A percentile compares a stretch with the other conserved stretches of the same genome.
phyloP scores from a whole-genome alignment of 768 basidiomycete genomes.

The Daedaleopsis sinensis region DNA sequence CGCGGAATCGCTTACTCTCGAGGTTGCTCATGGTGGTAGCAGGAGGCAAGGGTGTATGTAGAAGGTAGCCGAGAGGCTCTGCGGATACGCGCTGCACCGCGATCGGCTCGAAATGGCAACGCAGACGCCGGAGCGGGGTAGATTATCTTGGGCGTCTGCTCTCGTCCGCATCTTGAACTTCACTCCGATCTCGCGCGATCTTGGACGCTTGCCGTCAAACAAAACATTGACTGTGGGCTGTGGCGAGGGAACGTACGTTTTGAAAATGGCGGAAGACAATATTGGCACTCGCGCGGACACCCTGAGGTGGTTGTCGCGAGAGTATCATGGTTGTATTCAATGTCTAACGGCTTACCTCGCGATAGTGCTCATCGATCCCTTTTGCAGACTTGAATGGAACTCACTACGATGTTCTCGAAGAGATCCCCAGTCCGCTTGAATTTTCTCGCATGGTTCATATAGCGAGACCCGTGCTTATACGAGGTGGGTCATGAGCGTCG shows the following conservation, averaged over 20 bases:
- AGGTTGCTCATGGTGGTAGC: conserved; percentile 73
- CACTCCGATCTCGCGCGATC: background rate
- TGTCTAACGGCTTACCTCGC: background rate
- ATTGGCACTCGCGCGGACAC: background rate
- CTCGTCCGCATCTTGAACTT: background rate
- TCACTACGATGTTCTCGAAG: conserved; percentile 49
- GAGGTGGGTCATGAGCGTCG: conserved; percentile 43
- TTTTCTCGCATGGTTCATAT: conserved; percentile 70
- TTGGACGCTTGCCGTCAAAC: background rate
- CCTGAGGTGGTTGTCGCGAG: conserved; percentile 11
- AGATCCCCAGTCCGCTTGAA: conserved; percentile 66
- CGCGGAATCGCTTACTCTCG: conserved; percentile 68
- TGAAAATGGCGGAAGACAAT: background rate
- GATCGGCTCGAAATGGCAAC: conserved; percentile 5
- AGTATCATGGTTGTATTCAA: conserved; percentile 10
- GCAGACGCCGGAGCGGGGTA: conserved; percentile 3
- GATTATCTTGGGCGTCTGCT: conserved; percentile 16
- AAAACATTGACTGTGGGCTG: too few relatives aligned
- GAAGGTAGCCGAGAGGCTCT: background rate
- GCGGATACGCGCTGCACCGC: conserved; percentile 18
- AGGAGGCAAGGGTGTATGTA: conserved; percentile 1
- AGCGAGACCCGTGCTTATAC: conserved; percentile 74
- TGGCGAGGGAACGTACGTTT: too few relatives aligned
- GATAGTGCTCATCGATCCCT: background rate
- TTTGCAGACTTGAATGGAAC: conserved; percentile 62